phyloP scores from a whole-genome alignment of 768 basidiomycete species.

The Phallus indusiatus region DNA sequence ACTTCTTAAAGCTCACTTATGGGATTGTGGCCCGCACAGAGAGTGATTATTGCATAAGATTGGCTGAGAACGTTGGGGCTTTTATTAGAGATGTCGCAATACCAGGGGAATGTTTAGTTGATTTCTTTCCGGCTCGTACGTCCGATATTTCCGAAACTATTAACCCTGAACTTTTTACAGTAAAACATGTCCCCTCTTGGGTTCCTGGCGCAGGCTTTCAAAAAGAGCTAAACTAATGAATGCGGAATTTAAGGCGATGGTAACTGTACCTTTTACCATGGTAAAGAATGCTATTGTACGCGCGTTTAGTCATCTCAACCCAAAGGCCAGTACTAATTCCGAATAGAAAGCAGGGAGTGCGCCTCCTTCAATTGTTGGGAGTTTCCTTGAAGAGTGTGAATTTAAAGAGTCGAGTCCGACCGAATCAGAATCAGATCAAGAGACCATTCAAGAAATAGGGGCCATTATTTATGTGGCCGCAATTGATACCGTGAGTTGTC shows the following conservation, averaged over 20 bases:
- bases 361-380: neutral
- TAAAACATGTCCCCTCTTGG: slow-evolving; percentile 31
- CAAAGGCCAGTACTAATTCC: neutral
- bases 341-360: slow-evolving; percentile 4
- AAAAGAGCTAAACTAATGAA: slow-evolving; percentile 21
- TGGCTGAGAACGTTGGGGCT: slow-evolving; percentile 43
- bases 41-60: slow-evolving; percentile 36
- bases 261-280: slow-evolving; percentile 30
- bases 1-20: neutral
- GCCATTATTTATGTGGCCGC: slow-evolving; percentile 4
- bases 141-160: neutral
- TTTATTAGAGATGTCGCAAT: slow-evolving; percentile 41
- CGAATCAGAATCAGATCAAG: neutral
- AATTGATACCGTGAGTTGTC: slow-evolving; percentile 7
- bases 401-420: neutral
- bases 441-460: slow-evolving; percentile 1
- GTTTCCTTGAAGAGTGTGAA: neutral
- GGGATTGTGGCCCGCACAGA: slow-evolving; percentile 10
- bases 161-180: slow-evolving; percentile 12
- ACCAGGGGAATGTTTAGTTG: slow-evolving; percentile 46
- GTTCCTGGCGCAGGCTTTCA: slow-evolving; percentile 30
- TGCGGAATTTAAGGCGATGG: slow-evolving; percentile 20
- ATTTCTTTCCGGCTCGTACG: slow-evolving; percentile 34
- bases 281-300: slow-evolving; percentile 31
- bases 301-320: neutral